phyloP scores from a whole-genome alignment of 352 stramenopile genomes.

The Globisporangium sylvaticum region DNA sequence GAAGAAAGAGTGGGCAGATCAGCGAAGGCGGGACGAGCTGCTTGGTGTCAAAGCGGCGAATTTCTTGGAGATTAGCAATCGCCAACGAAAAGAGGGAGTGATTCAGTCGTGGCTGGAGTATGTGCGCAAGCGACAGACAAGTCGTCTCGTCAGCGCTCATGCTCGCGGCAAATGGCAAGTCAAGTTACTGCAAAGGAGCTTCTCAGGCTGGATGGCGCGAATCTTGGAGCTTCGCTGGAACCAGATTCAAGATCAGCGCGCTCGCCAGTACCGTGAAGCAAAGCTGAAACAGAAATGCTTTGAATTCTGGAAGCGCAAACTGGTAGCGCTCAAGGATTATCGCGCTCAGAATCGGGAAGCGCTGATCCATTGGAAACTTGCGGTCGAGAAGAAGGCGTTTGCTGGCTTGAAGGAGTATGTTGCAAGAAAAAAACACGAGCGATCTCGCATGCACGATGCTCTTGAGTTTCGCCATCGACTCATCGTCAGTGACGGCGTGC shows the following conservation, averaged over 20 bases:
- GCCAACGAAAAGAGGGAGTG: not conserved
- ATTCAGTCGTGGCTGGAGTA: constrained; percentile 13
- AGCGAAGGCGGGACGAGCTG: not conserved
- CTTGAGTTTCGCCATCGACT: constrained; percentile 19
- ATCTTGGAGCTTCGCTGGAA: constrained; percentile 4
- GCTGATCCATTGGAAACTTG: constrained; percentile 21
- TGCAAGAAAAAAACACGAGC: constrained; percentile 8
- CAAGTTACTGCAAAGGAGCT: constrained; percentile 1
- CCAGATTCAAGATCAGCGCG: constrained; percentile 12
- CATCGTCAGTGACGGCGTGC: constrained; percentile 16
- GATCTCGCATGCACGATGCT: constrained; percentile 14
- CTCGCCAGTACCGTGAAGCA: not conserved
- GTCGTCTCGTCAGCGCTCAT: constrained; percentile 12
- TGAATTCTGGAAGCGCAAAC: constrained; percentile 11
- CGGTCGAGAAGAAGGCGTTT: constrained; percentile 17
- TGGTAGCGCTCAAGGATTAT: not conserved
- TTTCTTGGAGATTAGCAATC: not conserved
- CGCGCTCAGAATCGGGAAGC: constrained; percentile 12
- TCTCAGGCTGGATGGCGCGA: not conserved
- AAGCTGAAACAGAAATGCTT: constrained; percentile 11
- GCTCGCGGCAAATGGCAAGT: constrained; percentile 10
- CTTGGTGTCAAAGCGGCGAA: not conserved
- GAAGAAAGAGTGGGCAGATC: not conserved
- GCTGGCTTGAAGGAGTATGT: not conserved
- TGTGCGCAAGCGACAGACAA: not conserved